phyloP scores from a whole-genome alignment of 768 basidiomycete species.

The Amanita muscaria region DNA sequence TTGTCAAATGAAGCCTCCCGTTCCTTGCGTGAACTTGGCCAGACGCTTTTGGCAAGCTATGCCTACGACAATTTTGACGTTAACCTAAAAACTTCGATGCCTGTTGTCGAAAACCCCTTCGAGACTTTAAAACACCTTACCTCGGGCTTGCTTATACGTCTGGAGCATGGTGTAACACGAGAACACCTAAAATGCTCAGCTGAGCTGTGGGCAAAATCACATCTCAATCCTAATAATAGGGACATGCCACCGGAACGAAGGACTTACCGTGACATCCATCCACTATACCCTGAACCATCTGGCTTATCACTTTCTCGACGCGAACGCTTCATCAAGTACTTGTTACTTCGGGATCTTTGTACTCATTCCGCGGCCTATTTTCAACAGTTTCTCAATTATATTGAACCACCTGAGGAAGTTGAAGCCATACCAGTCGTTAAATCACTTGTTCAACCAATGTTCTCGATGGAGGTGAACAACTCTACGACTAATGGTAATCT shows the following conservation, averaged over 20 bases:
- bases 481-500: slow-evolving; percentile 14
- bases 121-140: slow-evolving; percentile 18
- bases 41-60: slow-evolving; percentile 12
- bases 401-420: slow-evolving; percentile 9
- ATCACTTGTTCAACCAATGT: slow-evolving; percentile 7
- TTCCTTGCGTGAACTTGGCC: slow-evolving; percentile 7
- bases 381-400: slow-evolving; percentile 3
- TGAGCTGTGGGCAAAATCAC: slow-evolving; percentile 15
- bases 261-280: not conserved
- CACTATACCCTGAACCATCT: not conserved
- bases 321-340: slow-evolving; percentile 8
- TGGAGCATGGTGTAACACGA: slow-evolving; percentile 14
- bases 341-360: slow-evolving; percentile 12
- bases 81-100: slow-evolving; percentile 12
- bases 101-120: slow-evolving; percentile 12
- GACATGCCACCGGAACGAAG: not conserved
- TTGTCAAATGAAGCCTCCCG: slow-evolving; percentile 12
- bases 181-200: slow-evolving; percentile 15
- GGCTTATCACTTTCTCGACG: not conserved
- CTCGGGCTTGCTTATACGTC: slow-evolving; percentile 15
- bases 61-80: slow-evolving; percentile 22
- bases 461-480: slow-evolving; percentile 2
- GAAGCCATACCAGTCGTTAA: slow-evolving; percentile 13
- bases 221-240: slow-evolving; percentile 10
- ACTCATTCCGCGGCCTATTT: slow-evolving; percentile 11